phyloP scores from a whole-genome alignment of 768 basidiomycete genomes.

The Candolleomyces efflorescens region DNA sequence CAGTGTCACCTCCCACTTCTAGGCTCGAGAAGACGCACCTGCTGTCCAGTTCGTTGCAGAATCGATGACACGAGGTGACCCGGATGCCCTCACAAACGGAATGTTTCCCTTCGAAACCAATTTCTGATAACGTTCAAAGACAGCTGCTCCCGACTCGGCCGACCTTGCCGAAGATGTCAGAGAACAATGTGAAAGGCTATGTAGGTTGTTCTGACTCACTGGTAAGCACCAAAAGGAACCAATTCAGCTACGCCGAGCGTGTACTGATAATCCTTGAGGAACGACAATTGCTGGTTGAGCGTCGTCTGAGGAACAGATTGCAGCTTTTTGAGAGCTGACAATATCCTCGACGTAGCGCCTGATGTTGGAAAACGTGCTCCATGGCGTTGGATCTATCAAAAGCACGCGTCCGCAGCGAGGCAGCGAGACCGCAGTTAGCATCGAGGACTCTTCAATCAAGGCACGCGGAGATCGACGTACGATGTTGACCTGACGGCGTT shows the following conservation, averaged over 20 bases:
- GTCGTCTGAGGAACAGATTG: constrained; percentile 30
- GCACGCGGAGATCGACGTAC: constrained; percentile 30
- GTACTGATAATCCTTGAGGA: constrained; percentile 56
- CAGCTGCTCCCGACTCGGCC: constrained; percentile 42
- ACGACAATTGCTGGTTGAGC: constrained; percentile 49
- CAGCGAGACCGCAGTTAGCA: not conserved
- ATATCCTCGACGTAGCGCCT: constrained; percentile 39
- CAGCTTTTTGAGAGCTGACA: constrained; percentile 49
- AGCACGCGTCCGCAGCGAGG: not conserved
- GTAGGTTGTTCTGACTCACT: constrained; percentile 38
- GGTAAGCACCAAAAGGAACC: constrained; percentile 60
- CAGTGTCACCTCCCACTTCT: not conserved
- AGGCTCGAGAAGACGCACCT: constrained; percentile 32
- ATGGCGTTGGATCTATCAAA: constrained; percentile 67
- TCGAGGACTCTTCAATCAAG: not conserved
- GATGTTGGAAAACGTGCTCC: constrained; percentile 74
- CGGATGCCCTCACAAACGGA: constrained; percentile 48
- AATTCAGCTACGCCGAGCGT: constrained; percentile 54
- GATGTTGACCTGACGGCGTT: constrained; percentile 47
- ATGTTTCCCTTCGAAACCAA: constrained; percentile 39
- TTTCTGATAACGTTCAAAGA: constrained; percentile 50
- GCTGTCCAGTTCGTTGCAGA: constrained; percentile 70
- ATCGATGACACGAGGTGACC: constrained; percentile 54
- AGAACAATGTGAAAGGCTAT: not conserved
- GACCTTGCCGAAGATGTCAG: constrained; percentile 20